A percentile compares a stretch with the other conserved stretches of the same genome.
phyloP scores from a whole-genome alignment of 495 filamentous ascomycete species.

The Beverwykella pulmonaria region DNA sequence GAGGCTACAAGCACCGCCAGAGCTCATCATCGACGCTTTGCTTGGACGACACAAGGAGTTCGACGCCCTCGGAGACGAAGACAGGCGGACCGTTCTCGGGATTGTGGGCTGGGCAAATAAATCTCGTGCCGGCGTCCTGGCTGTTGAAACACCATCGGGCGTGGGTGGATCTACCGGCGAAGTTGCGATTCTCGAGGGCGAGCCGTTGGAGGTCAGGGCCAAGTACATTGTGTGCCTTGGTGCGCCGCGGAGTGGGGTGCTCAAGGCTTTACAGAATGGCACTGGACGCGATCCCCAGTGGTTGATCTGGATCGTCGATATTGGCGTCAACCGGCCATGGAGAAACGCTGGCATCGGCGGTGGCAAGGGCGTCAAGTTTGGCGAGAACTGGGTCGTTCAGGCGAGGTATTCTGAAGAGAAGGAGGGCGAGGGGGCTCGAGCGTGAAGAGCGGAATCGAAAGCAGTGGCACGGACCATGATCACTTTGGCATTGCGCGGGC shows the following conservation, averaged over 20 bases:
- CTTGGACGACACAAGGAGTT: slow-evolving; percentile 82
- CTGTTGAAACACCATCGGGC: slow-evolving; percentile 85
- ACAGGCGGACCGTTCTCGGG: slow-evolving; percentile 79
- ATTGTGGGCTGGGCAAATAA: slow-evolving; percentile 87
- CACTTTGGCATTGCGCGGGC: slow-evolving; percentile 18
- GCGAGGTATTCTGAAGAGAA: slow-evolving; percentile 50
- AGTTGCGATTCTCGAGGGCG: slow-evolving; percentile 62
- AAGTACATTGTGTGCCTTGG: slow-evolving; percentile 79
- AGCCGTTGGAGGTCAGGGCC: slow-evolving; percentile 70
- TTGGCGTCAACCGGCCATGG: slow-evolving; percentile 84
- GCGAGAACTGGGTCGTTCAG: slow-evolving; percentile 76
- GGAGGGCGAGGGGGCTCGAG: background rate
- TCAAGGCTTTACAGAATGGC: slow-evolving; percentile 68
- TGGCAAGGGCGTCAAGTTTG: slow-evolving; percentile 81
- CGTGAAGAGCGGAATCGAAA: background rate
- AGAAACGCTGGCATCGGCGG: slow-evolving; percentile 79
- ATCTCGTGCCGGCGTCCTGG: slow-evolving; percentile 72
- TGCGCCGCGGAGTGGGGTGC: slow-evolving; percentile 78
- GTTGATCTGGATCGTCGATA: slow-evolving; percentile 80
- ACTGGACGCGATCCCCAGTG: slow-evolving; percentile 64
- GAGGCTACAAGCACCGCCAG: slow-evolving; percentile 62
- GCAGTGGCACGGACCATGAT: background rate
- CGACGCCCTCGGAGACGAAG: slow-evolving; percentile 77
- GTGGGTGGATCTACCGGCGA: slow-evolving; percentile 77
- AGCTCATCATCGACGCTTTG: slow-evolving; percentile 85